Evolutionary conservation across 2,329 filamentous ascomycete genomes (phyloP), one percentile per base, ranked within the genome.

Genomic region (Epichloe amarillans): DNA sequence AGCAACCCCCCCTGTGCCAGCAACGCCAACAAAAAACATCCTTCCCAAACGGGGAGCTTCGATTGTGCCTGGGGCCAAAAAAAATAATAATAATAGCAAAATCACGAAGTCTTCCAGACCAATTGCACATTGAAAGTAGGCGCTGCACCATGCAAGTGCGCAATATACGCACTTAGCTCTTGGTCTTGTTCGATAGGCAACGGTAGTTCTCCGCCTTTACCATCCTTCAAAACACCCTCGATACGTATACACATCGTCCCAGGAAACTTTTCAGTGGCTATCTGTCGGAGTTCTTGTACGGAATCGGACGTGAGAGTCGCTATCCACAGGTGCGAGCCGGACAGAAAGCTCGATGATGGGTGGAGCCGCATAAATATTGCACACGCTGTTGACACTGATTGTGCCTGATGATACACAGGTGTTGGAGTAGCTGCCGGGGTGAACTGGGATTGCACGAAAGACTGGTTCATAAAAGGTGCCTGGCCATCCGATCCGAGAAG

Each of bases 321-420:
- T 41, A 87, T 76, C 84, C 85, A 91, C 39, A 84, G 69, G 58
- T 71, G 74, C 57, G 62, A 64, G 52, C 61, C 72, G 53, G 70
- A 62, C 5, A 72, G 67, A 36, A 83, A 70, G 12, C 72, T 74
- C 3, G 83, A 86, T n/a, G 43, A 46, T 0, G 79, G 75, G 56
- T 85, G 77, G 5, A 87, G 72, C n/a, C 83, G 80, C 56, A 90
- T 76, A 66, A 82, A 88, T 12, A 86, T 75, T 2, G 82, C 74
- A 41, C 81, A 75, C 0, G 60, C 56, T 11, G 58, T 48, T 11
- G 60, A 49, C 12, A 59, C 44, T 2, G 61, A 50, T 7, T 53
- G 51, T 7, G 57, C 52, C 43, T 55, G 54, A 38, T 58, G 61
- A 51, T 58, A 64, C 19, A 60, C 57, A 15, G 60, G 49, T 39